These are phyloP conservation scores for Ogataea naganishii DNA, from an alignment of 805 yeast genomes.

Conservation along the genomic window DNA sequence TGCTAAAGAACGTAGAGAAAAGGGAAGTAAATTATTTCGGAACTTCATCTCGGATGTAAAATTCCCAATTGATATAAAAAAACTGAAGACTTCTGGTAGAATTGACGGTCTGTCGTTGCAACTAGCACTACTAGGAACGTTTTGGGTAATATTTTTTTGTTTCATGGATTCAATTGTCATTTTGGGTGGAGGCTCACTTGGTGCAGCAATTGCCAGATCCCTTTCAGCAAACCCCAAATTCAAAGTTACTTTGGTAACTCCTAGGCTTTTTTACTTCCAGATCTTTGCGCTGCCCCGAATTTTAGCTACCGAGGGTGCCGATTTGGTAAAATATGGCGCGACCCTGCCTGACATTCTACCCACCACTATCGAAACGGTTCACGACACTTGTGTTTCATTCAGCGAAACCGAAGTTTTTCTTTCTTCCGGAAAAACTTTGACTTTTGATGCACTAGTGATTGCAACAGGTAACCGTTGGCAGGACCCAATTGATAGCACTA, in stretches of 20 bases:
- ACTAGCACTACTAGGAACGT: constrained; percentile 8
- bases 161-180: background rate
- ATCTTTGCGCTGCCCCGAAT: constrained; percentile 10
- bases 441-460: constrained; percentile 18
- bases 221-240: background rate
- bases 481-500: constrained; percentile 13
- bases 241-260: constrained; percentile 10
- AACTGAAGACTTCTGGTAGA: background rate
- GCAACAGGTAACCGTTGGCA: constrained; percentile 24
- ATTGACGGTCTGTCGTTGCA: background rate
- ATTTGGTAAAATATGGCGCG: constrained; percentile 2
- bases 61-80: background rate
- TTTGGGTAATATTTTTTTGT: constrained; percentile 3
- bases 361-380: constrained; percentile 11
- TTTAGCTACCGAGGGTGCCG: constrained; percentile 5
- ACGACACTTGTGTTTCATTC: constrained; percentile 13
- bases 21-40: background rate
- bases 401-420: constrained; percentile 10
- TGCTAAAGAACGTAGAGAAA: background rate
- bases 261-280: constrained; percentile 4
- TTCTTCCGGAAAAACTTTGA: constrained; percentile 4
- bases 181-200: background rate
- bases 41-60: background rate
- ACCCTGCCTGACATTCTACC: constrained; percentile 13
- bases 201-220: background rate